Evolutionary conservation across 1,284 basidiomycete species (phyloP).

Genomic region (Somion occarium): DNA sequence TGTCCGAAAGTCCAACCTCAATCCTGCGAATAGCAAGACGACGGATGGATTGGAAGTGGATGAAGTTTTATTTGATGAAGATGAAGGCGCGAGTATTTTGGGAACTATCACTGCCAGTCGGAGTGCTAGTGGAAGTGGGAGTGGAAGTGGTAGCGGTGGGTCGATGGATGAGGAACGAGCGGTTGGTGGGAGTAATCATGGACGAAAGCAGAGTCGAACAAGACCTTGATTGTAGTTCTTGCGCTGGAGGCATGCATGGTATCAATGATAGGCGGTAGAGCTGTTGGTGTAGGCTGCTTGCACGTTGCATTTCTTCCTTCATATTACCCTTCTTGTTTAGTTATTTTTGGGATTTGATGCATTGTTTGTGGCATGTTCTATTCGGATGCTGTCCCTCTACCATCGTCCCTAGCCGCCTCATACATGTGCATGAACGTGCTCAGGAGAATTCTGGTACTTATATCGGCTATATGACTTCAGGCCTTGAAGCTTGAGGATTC

Average conservation of each 20-base stretch:
- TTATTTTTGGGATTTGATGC: background rate
- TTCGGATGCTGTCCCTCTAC: background rate
- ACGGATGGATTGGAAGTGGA: slow-evolving; percentile 23
- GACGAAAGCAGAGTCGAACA: background rate
- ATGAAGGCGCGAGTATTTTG: slow-evolving; percentile 25
- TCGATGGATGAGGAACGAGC: slow-evolving; percentile 4
- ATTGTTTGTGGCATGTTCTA: background rate
- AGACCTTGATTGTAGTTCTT: background rate
- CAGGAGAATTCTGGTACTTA: too few relatives aligned
- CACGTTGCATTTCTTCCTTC: background rate
- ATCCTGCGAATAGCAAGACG: slow-evolving; percentile 19
- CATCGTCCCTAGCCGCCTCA: too few relatives aligned
- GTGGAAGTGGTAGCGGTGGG: slow-evolving; percentile 13
- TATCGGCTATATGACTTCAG: too few relatives aligned
- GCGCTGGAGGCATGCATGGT: too few relatives aligned
- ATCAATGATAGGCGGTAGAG: too few relatives aligned
- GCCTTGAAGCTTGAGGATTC: background rate
- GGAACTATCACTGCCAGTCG: slow-evolving; percentile 7
- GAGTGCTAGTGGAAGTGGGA: slow-evolving; percentile 16
- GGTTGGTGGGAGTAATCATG: background rate
- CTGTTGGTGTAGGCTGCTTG: too few relatives aligned
- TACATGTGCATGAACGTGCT: background rate
- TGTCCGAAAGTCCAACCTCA: slow-evolving; percentile 22
- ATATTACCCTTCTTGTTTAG: background rate
- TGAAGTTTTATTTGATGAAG: slow-evolving; percentile 59